Evolutionary conservation across 148 eudicot species (phyloP).

Genomic region (Dysphania ambrosioides): DNA sequence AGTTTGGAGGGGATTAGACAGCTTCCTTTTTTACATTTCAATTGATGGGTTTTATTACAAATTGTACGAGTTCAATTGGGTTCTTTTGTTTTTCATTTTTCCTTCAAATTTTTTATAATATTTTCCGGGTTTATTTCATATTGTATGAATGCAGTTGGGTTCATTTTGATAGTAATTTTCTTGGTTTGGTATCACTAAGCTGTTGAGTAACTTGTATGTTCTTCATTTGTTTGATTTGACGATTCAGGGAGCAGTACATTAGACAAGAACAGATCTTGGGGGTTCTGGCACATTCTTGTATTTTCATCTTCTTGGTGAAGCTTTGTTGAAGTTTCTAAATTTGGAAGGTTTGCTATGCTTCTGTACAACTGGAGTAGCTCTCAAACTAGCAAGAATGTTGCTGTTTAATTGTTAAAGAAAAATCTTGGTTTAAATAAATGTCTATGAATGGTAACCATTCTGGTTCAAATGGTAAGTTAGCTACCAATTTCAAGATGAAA

Average conservation of each 20-base stretch:
- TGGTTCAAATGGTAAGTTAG: conserved; percentile 37
- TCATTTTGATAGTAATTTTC: conserved; percentile 22
- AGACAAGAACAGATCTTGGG: conserved; percentile 26
- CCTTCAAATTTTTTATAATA: too few species aligned
- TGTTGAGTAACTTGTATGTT: conserved; percentile 8
- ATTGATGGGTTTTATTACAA: conserved; percentile 35
- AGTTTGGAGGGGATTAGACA: too few species aligned
- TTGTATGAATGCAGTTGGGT: conserved; percentile 37
- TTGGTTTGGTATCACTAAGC: conserved; percentile 11
- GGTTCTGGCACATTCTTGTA: too few species aligned
- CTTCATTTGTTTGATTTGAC: conserved; percentile 32
- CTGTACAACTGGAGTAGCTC: conserved; percentile 27
- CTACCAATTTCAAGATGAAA: conserved; percentile 40
- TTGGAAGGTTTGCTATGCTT: conserved; percentile 44
- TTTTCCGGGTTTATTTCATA: too few species aligned
- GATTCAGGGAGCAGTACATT: conserved; percentile 13
- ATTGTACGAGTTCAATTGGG: too few species aligned
- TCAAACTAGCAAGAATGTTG: conserved; percentile 33
- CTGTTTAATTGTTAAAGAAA: conserved; percentile 34
- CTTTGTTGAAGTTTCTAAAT: conserved; percentile 6
- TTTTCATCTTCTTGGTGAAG: conserved; percentile 20
- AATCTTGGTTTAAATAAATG: conserved; percentile 51
- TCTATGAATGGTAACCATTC: conserved; percentile 41
- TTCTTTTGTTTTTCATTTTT: too few species aligned
- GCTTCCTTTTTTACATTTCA: too few species aligned